phyloP scores from a whole-genome alignment of 75 land plant genomes.

The Gnetum montanum region DNA sequence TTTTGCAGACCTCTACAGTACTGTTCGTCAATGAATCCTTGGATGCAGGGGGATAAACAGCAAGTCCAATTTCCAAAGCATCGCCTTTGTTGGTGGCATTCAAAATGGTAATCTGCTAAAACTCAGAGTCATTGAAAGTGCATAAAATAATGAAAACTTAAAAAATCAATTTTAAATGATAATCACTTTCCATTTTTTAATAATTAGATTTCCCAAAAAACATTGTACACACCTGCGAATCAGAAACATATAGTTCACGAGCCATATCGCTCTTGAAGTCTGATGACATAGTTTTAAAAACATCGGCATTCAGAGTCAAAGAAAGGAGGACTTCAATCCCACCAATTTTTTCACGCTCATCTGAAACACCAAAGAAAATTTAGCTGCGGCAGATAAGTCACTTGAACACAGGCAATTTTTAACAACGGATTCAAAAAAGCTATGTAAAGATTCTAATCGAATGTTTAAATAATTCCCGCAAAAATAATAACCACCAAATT shows the following conservation, averaged over 20 bases:
- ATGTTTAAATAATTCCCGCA: too few relatives aligned
- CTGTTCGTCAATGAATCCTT: background rate
- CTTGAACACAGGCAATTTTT: too few relatives aligned
- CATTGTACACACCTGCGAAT: conserved; percentile 2
- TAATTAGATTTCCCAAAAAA: too few relatives aligned
- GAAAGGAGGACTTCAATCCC: background rate
- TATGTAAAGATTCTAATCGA: too few relatives aligned
- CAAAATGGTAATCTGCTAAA: conserved; percentile 4
- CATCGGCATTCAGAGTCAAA: background rate
- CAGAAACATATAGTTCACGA: conserved; percentile 4
- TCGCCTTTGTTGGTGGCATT: conserved; percentile 1
- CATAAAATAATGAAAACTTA: too few relatives aligned
- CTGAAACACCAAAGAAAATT: background rate
- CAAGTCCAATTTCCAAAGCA: background rate
- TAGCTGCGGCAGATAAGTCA: too few relatives aligned
- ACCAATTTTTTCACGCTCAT: conserved; percentile 3
- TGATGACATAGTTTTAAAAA: background rate
- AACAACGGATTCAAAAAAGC: too few relatives aligned
- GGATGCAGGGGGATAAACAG: conserved; percentile 1
- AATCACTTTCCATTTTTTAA: too few relatives aligned
- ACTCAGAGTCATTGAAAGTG: background rate
- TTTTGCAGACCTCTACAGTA: conserved; percentile 5
- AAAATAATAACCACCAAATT: too few relatives aligned
- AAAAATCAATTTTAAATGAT: too few relatives aligned
- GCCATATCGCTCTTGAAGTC: conserved; percentile 5